Percentiles rank a stretch among this genome's conserved stretches.
Evolutionary conservation across 345 rosid species (phyloP).

Genomic region (Viola odorata): DNA sequence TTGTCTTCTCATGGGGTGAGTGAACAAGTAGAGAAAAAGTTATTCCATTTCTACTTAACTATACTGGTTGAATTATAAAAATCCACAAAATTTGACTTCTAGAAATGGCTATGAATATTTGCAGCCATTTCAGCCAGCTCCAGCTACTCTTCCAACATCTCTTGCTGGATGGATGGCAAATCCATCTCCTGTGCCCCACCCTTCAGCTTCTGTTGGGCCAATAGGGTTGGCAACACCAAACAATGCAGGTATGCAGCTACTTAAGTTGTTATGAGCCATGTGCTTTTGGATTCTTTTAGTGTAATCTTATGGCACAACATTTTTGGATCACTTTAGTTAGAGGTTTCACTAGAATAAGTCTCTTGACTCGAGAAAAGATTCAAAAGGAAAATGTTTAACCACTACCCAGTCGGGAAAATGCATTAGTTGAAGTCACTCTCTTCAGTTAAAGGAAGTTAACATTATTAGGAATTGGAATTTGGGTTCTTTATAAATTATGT

Average conservation of each 20-base stretch:
- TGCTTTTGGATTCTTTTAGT: neutral
- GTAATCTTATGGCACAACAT: neutral
- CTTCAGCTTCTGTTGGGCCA: constrained; percentile 67
- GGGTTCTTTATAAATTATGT: no score
- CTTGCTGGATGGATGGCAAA: constrained; percentile 84
- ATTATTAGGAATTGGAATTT: no score
- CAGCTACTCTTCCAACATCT: constrained; percentile 56
- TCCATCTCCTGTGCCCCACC: constrained; percentile 60
- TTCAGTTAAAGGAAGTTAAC: no score
- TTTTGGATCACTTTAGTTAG: neutral
- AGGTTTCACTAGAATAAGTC: no score
- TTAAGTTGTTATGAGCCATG: neutral
- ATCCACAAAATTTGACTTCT: constrained; percentile 6
- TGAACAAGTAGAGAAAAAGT: constrained; percentile 2
- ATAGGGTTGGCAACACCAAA: constrained; percentile 52
- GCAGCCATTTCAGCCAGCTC: constrained; percentile 72
- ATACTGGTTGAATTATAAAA: neutral
- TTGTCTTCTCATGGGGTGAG: constrained; percentile 70
- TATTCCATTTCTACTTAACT: neutral
- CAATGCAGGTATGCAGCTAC: constrained; percentile 44
- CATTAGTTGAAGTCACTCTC: no score
- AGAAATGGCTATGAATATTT: constrained; percentile 7
- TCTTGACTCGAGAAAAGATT: no score
- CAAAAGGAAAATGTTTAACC: no score
- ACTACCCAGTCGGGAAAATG: no score